Conservation (phyloP, 2,329 filamentous ascomycete genomes). For the Clarireedia sp. region DNA sequence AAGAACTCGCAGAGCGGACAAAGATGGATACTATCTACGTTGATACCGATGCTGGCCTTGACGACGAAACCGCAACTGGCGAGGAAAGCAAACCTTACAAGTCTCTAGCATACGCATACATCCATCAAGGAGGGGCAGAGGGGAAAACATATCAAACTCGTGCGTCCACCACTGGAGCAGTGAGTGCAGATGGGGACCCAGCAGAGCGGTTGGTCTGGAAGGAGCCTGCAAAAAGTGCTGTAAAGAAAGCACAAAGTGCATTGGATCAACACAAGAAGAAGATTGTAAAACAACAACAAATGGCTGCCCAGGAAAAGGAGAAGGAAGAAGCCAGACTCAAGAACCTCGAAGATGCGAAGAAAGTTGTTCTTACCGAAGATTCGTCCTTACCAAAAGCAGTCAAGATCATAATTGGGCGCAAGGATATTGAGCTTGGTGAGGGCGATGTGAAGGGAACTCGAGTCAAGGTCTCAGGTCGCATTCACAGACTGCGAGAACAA, state of each 20-base stretch:
- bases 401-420: slow-evolving; percentile 69
- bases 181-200: slow-evolving; percentile 56
- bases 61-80: slow-evolving; percentile 59
- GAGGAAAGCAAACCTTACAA: slow-evolving; percentile 72
- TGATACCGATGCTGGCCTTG: slow-evolving; percentile 71
- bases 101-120: slow-evolving; percentile 68
- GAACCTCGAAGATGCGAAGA: slow-evolving; percentile 73
- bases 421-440: slow-evolving; percentile 53
- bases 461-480: slow-evolving; percentile 72
- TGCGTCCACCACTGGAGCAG: slow-evolving; percentile 55
- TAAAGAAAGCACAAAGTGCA: slow-evolving; percentile 76
- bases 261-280: slow-evolving; percentile 78
- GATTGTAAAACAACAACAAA: slow-evolving; percentile 66
- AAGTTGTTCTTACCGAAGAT: slow-evolving; percentile 64
- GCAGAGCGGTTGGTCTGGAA: slow-evolving; percentile 65
- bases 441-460: slow-evolving; percentile 57
- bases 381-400: slow-evolving; percentile 62
- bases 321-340: slow-evolving; percentile 62
- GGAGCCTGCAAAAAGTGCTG: slow-evolving; percentile 70
- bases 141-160: slow-evolving; percentile 56
- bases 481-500: slow-evolving; percentile 73
- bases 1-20: slow-evolving; percentile 44
- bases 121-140: slow-evolving; percentile 52
- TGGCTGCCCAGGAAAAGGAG: slow-evolving; percentile 63
- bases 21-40: slow-evolving; percentile 56